Conservation (phyloP, 805 yeast species). For the Saccharomycopsis sp. region DNA sequence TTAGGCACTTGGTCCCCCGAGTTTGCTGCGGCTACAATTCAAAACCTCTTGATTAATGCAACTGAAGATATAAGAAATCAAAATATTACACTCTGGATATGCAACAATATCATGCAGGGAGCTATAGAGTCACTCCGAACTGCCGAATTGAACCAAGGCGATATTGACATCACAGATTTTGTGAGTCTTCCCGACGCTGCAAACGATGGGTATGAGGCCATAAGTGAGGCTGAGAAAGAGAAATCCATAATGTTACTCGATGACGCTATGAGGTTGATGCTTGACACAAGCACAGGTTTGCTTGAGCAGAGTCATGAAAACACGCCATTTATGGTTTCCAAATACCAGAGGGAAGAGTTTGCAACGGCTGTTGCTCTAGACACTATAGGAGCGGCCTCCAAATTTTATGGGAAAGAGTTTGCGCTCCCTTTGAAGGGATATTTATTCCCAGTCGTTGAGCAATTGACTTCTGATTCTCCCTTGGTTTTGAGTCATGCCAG, state of each 20-base stretch:
- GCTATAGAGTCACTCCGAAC: constrained; percentile 21
- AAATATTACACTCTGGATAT: constrained; percentile 34
- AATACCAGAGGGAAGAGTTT: constrained; percentile 13
- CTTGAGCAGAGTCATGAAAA: constrained; percentile 27
- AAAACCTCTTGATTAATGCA: constrained; percentile 7
- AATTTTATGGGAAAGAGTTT: constrained; percentile 34
- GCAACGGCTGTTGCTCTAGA: constrained; percentile 36
- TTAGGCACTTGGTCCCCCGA: constrained; percentile 8
- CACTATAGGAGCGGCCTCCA: constrained; percentile 33
- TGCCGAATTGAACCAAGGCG: constrained; percentile 21
- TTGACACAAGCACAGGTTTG: constrained; percentile 31
- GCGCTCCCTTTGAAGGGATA: constrained; percentile 58
- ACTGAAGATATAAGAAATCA: constrained; percentile 11
- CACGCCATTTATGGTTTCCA: constrained; percentile 11
- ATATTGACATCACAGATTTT: constrained; percentile 23
- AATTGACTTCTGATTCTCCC: constrained; percentile 51
- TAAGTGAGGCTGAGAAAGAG: constrained; percentile 12
- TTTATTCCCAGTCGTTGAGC: constrained; percentile 66
- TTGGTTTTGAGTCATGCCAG: constrained; percentile 46
- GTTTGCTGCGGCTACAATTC: constrained; percentile 1
- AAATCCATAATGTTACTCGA: background rate
- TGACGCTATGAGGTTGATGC: constrained; percentile 7
- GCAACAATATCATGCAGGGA: constrained; percentile 28
- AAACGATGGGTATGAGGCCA: constrained; percentile 14
- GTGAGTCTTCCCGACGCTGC: constrained; percentile 27